Evolutionary conservation across 1,284 basidiomycete genomes (phyloP).

Genomic region (Megacollybia platyphylla): DNA sequence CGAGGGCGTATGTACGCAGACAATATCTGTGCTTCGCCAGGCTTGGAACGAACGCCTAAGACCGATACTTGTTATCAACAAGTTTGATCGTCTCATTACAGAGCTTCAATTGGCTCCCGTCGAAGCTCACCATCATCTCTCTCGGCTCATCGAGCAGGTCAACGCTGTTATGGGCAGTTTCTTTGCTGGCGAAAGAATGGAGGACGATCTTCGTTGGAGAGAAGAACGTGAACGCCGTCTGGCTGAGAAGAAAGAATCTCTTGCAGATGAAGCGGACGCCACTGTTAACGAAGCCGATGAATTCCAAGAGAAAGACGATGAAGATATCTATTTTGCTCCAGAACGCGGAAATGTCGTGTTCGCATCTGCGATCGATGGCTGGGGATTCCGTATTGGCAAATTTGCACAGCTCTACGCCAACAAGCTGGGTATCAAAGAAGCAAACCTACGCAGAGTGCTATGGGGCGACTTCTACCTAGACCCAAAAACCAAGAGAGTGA

Average conservation of each 20-base stretch:
- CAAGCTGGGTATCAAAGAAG: conserved; percentile 88
- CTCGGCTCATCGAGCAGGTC: conserved; percentile 91
- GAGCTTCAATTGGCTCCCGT: conserved; percentile 87
- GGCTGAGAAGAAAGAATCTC: conserved; percentile 56
- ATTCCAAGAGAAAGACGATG: conserved; percentile 92
- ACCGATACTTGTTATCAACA: conserved; percentile 95
- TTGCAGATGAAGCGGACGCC: conserved; percentile 55
- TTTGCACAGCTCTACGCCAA: conserved; percentile 90
- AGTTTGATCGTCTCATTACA: conserved; percentile 90
- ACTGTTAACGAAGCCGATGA: conserved; percentile 42
- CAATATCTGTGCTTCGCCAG: conserved; percentile 89
- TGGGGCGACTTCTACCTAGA: conserved; percentile 99
- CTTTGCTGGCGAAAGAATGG: conserved; percentile 95
- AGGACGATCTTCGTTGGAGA: conserved; percentile 88
- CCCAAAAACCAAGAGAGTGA: conserved; percentile 89
- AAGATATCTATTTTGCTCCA: conserved; percentile 96
- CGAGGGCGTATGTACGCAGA: conserved; percentile 99
- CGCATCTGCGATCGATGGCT: conserved; percentile 92
- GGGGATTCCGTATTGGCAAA: conserved; percentile 92
- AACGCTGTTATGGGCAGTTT: conserved; percentile 98
- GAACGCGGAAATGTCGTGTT: conserved; percentile 96
- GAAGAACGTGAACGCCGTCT: conserved; percentile 83
- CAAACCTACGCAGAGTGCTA: conserved; percentile 75
- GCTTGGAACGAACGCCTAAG: conserved; percentile 86
- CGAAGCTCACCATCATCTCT: conserved; percentile 92